Percentiles rank a stretch among this genome's conserved stretches.
Evolutionary conservation across 805 yeast genomes (phyloP).

Genomic region (Ascoidea asiatica): DNA sequence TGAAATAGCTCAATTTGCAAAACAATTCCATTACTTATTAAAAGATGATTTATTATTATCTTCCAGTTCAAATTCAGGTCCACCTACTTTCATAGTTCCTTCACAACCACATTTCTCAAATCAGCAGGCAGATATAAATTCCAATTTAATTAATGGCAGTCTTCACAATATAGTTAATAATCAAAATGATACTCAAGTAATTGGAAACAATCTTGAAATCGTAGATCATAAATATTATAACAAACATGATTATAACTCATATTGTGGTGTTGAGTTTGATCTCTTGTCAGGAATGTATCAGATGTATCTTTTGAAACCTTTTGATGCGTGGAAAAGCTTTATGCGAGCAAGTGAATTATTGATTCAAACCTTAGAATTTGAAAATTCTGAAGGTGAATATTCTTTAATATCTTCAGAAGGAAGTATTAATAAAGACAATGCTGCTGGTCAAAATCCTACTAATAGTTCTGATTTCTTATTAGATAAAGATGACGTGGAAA

Average conservation of each 20-base stretch:
- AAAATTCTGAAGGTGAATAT: conserved; percentile 1
- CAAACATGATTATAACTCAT: conserved; percentile 1
- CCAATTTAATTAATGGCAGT: too few species aligned
- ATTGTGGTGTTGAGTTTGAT: conserved; percentile 8
- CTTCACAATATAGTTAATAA: too few species aligned
- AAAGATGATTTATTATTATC: too few species aligned
- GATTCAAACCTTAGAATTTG: conserved; percentile 4
- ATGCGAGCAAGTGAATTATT: conserved; percentile 5
- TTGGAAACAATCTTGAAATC: not conserved
- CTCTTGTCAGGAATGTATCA: conserved; percentile 6
- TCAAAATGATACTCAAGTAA: not conserved
- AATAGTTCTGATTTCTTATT: too few species aligned
- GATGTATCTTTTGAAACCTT: conserved; percentile 8
- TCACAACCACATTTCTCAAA: too few species aligned
- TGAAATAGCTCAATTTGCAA: not conserved
- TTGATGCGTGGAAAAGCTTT: conserved; percentile 9
- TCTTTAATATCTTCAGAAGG: not conserved
- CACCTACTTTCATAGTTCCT: too few species aligned
- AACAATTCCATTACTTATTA: not conserved
- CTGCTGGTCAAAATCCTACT: not conserved
- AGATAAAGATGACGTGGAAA: too few species aligned
- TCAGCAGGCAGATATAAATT: too few species aligned
- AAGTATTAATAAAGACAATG: not conserved
- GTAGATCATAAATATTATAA: not conserved
- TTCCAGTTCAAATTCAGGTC: too few species aligned